Base-by-base conservation (phyloP, 495 filamentous ascomycete species). In the Aspergillus hancockii region DNA sequence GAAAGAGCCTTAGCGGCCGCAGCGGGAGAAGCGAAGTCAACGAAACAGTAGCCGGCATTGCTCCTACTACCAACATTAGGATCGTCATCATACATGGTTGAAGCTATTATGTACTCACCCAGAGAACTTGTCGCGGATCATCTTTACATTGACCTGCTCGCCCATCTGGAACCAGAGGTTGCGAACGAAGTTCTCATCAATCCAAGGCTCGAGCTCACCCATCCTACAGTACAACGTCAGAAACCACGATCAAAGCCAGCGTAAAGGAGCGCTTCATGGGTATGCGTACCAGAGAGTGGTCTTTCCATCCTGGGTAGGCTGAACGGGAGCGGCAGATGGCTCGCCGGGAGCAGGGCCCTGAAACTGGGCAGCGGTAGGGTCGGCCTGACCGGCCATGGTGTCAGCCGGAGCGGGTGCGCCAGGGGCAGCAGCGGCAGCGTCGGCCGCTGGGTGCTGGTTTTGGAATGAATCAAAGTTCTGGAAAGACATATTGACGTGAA, bases 81-180 rank as follows among this genome's bases (percentile, higher is more conserved):
- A 72, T 71, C 64, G 59, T 62, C 54, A 64, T 67, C 58, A 54
- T 14, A 49, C 19, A 36, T 55, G 13, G 12, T 31, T 3, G 30
- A 13, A 32, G 45, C 53, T 59, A 49, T 31, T 30, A n/a, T 53
- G 60, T 68, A 72, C 90, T 73, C 88, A 97, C 93, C 94, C 94
- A 74, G 94, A 98, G 72, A 96, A 97, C 75, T 97, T 96, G 79
- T 99, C 94, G 59, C 94, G 92, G 67, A 99, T 99, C 85, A 99
- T 96, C 84, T 99, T 99, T 57, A 99, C 94, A 67, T 97, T 97
- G 66, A 99, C 94, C 61, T 83, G 83, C 79, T 98, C 93, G 56
- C 87, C 91, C 80, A 97, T 87, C 66, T 88, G 88, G 73, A 87
- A 90, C 87, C 91, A 98, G 21, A 98, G 83, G 62, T 88, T 93